Evolutionary conservation across 2,329 filamentous ascomycete genomes (phyloP).

Genomic region (Fonsecaea pedrosoi): DNA sequence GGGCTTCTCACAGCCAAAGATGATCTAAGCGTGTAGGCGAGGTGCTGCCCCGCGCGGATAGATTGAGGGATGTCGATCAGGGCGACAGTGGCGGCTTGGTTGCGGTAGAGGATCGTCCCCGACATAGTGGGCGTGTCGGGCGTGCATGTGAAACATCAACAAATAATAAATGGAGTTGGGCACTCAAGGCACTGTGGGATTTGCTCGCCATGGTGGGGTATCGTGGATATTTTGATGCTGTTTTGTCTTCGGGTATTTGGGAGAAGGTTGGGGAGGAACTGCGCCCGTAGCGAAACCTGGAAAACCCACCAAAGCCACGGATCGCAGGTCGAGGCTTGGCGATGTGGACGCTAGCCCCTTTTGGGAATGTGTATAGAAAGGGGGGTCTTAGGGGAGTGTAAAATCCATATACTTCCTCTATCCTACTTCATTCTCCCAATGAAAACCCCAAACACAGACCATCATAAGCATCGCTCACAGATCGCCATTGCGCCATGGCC

Average conservation of each 20-base stretch:
- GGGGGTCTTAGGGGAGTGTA: background rate
- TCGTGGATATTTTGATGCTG: background rate
- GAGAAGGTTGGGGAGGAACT: background rate
- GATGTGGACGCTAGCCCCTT: background rate
- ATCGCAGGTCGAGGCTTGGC: too few relatives aligned
- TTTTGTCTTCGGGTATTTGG: background rate
- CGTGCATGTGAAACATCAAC: background rate
- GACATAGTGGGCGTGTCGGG: background rate
- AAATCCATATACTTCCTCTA: background rate
- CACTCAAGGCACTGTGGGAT: background rate
- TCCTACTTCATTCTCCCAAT: background rate
- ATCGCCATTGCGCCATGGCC: background rate
- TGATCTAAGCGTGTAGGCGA: slow-evolving; percentile 52
- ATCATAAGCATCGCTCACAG: background rate
- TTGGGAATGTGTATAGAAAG: background rate
- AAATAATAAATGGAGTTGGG: background rate
- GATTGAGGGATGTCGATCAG: slow-evolving; percentile 66
- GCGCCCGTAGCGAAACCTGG: background rate
- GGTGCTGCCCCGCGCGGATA: slow-evolving; percentile 60
- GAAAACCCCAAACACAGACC: background rate
- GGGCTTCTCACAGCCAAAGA: slow-evolving; percentile 54
- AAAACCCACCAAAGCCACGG: background rate
- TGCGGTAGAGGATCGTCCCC: slow-evolving; percentile 58
- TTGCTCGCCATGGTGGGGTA: background rate
- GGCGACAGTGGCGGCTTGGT: slow-evolving; percentile 51